Evolutionary conservation across 1,284 basidiomycete genomes (phyloP).

Genomic region (Rhodofomes roseus): DNA sequence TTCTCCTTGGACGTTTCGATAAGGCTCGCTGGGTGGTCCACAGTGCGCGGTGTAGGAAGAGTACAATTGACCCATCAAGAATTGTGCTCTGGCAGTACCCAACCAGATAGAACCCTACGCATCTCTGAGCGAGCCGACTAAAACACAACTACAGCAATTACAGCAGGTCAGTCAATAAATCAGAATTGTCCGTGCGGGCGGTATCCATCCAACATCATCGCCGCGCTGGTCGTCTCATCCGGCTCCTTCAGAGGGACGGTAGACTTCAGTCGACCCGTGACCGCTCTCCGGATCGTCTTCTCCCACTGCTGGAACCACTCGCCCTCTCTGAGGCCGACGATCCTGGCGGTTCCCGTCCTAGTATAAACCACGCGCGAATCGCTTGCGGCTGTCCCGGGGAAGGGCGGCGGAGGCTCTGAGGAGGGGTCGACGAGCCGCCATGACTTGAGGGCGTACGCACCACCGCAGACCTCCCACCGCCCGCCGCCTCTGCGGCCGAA

Average conservation of each 20-base stretch:
- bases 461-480: constrained; percentile 64
- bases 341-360: constrained; percentile 29
- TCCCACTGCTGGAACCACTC: constrained; percentile 80
- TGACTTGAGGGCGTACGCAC: constrained; percentile 60
- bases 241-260: constrained; percentile 24
- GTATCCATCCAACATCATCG: constrained; percentile 32
- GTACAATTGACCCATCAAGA: background rate
- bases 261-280: constrained; percentile 24
- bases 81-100: no score
- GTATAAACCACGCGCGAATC: constrained; percentile 26
- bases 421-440: constrained; percentile 32
- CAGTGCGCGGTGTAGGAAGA: background rate
- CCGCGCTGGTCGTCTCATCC: constrained; percentile 13
- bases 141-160: background rate
- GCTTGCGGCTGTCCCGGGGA: constrained; percentile 13
- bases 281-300: constrained; percentile 44
- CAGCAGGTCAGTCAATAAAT: background rate
- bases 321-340: constrained; percentile 63
- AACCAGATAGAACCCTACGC: no score
- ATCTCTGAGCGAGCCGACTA: no score
- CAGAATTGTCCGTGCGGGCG: constrained; percentile 1
- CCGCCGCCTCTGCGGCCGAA: constrained; percentile 61
- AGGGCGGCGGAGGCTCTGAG: constrained; percentile 18
- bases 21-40: background rate
- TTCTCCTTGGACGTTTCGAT: background rate